These are phyloP conservation scores for Nymphaea thermarum DNA, from an alignment of 164 flowering plant genomes.

Conservation along the genomic window DNA sequence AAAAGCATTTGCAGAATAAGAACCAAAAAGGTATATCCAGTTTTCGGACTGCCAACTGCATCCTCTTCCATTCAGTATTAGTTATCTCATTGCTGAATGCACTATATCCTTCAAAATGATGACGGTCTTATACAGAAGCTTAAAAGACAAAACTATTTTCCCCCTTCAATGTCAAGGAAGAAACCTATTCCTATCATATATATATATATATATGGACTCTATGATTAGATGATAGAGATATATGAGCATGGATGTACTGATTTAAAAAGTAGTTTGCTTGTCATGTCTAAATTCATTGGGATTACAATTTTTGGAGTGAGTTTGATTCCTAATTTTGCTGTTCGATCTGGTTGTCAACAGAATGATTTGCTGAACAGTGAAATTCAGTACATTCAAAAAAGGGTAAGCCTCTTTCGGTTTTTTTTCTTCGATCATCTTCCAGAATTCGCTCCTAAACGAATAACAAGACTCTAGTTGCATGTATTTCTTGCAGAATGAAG, in stretches of 20 bases:
- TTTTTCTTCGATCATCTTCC: not conserved
- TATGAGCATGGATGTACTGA: not conserved
- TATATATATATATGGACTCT: not conserved
- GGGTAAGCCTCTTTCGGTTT: slow-evolving; percentile 31
- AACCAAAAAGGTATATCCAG: slow-evolving; percentile 53
- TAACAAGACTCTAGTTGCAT: not conserved
- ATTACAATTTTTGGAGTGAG: not conserved
- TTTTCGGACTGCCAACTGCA: too few relatives aligned
- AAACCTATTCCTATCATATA: not conserved
- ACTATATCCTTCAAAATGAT: too few relatives aligned
- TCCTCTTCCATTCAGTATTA: too few relatives aligned
- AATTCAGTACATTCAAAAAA: slow-evolving; percentile 82
- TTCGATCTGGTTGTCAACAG: slow-evolving; percentile 20
- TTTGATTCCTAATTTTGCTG: not conserved
- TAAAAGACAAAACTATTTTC: too few relatives aligned
- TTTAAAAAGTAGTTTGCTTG: not conserved
- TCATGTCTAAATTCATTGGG: not conserved
- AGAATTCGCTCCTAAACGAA: not conserved
- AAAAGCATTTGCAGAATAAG: slow-evolving; percentile 63
- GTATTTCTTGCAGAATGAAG: slow-evolving; percentile 52
- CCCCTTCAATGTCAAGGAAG: too few relatives aligned
- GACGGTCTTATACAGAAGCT: too few relatives aligned
- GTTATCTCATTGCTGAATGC: too few relatives aligned
- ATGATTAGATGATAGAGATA: not conserved
- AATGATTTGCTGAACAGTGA: slow-evolving; percentile 78